These are phyloP conservation scores for Phoma herbarum DNA, from an alignment of 2,329 filamentous ascomycete genomes.

Conservation along the genomic window DNA sequence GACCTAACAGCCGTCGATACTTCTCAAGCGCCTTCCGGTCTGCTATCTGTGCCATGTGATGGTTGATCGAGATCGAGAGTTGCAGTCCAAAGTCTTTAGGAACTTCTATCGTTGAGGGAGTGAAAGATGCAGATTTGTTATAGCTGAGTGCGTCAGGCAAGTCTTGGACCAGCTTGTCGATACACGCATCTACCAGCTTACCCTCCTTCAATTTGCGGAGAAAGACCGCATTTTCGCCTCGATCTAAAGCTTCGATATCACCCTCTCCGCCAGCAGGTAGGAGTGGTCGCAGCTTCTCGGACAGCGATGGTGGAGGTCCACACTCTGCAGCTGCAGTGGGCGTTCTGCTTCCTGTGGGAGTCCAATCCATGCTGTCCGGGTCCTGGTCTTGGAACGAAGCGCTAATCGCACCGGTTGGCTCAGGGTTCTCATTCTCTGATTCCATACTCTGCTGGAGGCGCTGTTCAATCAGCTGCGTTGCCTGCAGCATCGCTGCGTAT, in stretches of 20 bases:
- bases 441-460: constrained; percentile 37
- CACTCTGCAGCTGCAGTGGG: constrained; percentile 42
- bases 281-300: constrained; percentile 44
- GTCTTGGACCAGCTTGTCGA: constrained; percentile 49
- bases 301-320: constrained; percentile 41
- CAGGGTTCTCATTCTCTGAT: constrained; percentile 13
- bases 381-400: constrained; percentile 40
- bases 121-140: constrained; percentile 46
- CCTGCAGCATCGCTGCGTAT: constrained; percentile 50
- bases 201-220: constrained; percentile 49
- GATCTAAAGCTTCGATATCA: constrained; percentile 33
- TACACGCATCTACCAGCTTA: constrained; percentile 49
- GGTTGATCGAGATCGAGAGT: constrained; percentile 51
- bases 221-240: constrained; percentile 40
- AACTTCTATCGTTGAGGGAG: constrained; percentile 51
- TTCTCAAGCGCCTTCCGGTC: constrained; percentile 50
- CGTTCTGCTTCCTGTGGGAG: constrained; percentile 42
- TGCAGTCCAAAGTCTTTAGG: constrained; percentile 51
- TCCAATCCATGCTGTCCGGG: constrained; percentile 52
- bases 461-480: constrained; percentile 45
- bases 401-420: constrained; percentile 21
- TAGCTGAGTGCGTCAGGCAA: constrained; percentile 48
- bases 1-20: constrained; percentile 49
- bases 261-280: constrained; percentile 40
- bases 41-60: constrained; percentile 50